Conservation (phyloP, 148 eudicot species). For the Rhododendron henanense region DNA sequence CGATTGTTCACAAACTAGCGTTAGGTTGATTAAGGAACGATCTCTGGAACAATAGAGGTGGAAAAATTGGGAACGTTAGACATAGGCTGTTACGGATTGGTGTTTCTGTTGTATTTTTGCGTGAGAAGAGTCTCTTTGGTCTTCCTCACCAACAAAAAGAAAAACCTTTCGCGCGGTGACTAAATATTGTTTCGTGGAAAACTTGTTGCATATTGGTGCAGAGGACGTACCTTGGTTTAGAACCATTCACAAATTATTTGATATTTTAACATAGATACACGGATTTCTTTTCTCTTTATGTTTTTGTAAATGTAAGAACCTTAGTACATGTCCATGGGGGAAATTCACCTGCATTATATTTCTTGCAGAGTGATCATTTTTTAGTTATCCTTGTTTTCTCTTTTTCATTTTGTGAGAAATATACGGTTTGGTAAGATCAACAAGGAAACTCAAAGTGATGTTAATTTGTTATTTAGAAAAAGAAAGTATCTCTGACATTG, state of each 20-base stretch:
- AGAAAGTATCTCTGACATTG: neutral
- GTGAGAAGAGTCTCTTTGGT: no score
- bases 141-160: no score
- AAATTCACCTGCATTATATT: neutral
- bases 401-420: neutral
- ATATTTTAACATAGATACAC: neutral
- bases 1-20: neutral
- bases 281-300: neutral
- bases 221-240: neutral
- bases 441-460: neutral
- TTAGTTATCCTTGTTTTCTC: neutral
- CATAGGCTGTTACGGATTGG: no score
- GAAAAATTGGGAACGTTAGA: neutral
- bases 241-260: neutral
- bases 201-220: neutral
- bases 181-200: neutral
- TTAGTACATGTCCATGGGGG: neutral
- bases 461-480: neutral
- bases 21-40: neutral
- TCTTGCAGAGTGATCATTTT: neutral
- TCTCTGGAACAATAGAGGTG: neutral
- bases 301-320: neutral
- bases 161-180: no score
- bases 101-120: no score
- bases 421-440: neutral